phyloP scores from a whole-genome alignment of 768 basidiomycete genomes.

The Lyophyllum semitale region DNA sequence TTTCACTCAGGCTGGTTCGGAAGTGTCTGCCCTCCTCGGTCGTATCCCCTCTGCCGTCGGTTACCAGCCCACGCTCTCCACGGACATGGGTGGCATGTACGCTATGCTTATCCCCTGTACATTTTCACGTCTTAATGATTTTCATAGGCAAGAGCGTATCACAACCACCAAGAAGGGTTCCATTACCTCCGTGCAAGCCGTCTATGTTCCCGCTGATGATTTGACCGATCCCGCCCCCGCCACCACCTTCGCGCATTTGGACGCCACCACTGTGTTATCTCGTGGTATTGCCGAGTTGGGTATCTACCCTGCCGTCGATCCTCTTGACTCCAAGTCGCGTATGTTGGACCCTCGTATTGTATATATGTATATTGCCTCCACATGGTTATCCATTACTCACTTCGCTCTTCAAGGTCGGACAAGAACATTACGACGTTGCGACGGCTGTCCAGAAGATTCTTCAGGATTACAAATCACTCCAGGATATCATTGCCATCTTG shows the following conservation, averaged over 20 bases:
- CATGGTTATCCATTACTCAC: not conserved
- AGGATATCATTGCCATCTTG: slow-evolving; percentile 99
- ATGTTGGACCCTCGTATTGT: slow-evolving; percentile 99
- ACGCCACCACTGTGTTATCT: slow-evolving; percentile 98
- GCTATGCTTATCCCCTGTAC: slow-evolving; percentile 27
- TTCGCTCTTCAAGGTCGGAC: slow-evolving; percentile 56
- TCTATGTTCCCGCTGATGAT: slow-evolving; percentile 99
- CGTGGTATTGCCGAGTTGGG: slow-evolving; percentile 98
- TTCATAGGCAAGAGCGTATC: slow-evolving; percentile 93
- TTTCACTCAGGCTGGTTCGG: slow-evolving; percentile 99
- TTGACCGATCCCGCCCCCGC: slow-evolving; percentile 99
- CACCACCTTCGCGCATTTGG: slow-evolving; percentile 99
- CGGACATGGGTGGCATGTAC: slow-evolving; percentile 99
- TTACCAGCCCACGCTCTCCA: slow-evolving; percentile 99
- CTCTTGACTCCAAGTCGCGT: slow-evolving; percentile 98
- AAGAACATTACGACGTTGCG: slow-evolving; percentile 95
- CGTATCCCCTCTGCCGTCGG: slow-evolving; percentile 99
- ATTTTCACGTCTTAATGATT: slow-evolving; percentile 8
- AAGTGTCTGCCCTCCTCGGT: slow-evolving; percentile 99
- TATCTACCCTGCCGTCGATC: slow-evolving; percentile 99
- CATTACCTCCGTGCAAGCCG: slow-evolving; percentile 99
- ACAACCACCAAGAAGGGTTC: slow-evolving; percentile 99
- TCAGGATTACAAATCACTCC: slow-evolving; percentile 94
- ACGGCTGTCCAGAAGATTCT: slow-evolving; percentile 97
- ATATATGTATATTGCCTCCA: slow-evolving; percentile 30